These are phyloP conservation scores for Trichoderma sp. DNA, from an alignment of 2,329 filamentous ascomycete species.

Conservation along the genomic window DNA sequence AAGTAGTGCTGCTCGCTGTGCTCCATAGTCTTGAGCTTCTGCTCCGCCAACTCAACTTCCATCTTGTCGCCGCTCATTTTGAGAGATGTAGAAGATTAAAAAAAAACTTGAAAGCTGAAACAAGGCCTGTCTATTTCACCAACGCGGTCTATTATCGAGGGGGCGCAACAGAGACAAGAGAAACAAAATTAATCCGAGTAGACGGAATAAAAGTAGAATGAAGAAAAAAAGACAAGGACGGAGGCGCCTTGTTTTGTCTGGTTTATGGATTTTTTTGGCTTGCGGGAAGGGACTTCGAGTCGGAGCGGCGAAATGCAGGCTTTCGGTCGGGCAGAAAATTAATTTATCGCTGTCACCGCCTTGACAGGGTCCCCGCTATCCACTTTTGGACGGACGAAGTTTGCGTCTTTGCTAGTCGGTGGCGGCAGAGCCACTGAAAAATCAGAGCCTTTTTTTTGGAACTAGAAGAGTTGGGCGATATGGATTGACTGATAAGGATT, in stretches of 20 bases:
- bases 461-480: neutral
- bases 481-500: neutral
- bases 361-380: constrained; percentile 21
- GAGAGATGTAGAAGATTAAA: constrained; percentile 4
- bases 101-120: neutral
- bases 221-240: neutral
- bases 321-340: constrained; percentile 36
- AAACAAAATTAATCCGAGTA: neutral
- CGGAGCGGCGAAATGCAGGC: constrained; percentile 23
- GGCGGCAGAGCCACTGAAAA: neutral
- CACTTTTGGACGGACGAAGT: constrained; percentile 2
- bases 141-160: neutral
- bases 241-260: neutral
- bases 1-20: constrained; percentile 99
- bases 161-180: neutral
- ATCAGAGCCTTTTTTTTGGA: neutral
- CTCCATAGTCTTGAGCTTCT: constrained; percentile 71
- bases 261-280: constrained; percentile 4
- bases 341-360: constrained; percentile 33
- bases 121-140: neutral
- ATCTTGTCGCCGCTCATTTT: constrained; percentile 55
- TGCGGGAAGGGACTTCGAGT: constrained; percentile 1
- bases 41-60: constrained; percentile 62
- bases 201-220: neutral
- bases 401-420: constrained; percentile 8